phyloP scores from a whole-genome alignment of 2,329 filamentous ascomycete species.

The Aspergillus sp. region DNA sequence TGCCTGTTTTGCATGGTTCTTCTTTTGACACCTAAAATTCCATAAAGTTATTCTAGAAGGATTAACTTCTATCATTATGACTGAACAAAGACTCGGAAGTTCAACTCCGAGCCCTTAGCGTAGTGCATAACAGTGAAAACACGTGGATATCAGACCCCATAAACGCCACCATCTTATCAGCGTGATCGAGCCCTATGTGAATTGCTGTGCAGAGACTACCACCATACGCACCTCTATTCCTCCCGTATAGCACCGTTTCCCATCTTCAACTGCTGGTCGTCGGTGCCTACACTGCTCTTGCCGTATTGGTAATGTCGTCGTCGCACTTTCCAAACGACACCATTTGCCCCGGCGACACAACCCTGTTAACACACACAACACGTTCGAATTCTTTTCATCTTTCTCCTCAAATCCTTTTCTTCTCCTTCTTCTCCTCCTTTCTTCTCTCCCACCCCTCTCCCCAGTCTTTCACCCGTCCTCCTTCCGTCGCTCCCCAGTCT shows the following conservation, averaged over 20 bases:
- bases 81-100: too few species aligned
- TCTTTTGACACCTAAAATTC: too few species aligned
- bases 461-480: not conserved
- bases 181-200: not conserved
- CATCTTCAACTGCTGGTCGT: not conserved
- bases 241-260: not conserved
- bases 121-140: not conserved
- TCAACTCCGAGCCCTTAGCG: too few species aligned
- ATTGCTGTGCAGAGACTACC: not conserved
- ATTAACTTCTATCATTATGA: too few species aligned
- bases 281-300: not conserved
- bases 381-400: slow-evolving; percentile 1
- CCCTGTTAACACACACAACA: not conserved
- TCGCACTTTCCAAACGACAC: slow-evolving; percentile 10
- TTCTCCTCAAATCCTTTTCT: not conserved
- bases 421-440: too few species aligned
- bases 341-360: not conserved
- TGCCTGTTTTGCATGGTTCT: too few species aligned
- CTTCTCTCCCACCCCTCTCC: too few species aligned
- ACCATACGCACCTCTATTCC: too few species aligned
- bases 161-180: not conserved
- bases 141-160: not conserved
- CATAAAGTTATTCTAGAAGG: too few species aligned
- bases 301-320: not conserved
- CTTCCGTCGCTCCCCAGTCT: not conserved